phyloP scores from a whole-genome alignment of 805 yeast genomes.

The Candida oleophila region DNA sequence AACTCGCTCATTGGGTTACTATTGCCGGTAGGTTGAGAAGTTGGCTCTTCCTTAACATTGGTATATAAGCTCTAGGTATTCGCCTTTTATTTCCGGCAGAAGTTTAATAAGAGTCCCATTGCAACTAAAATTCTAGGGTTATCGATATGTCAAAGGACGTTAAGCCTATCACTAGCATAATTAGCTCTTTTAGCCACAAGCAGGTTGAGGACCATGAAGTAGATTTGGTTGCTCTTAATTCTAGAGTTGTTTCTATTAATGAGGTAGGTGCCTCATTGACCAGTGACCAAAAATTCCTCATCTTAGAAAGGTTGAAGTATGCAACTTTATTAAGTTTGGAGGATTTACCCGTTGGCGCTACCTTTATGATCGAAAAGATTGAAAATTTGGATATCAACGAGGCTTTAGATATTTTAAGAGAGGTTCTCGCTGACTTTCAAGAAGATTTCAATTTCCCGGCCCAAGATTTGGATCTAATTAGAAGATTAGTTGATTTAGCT shows the following conservation, averaged over 20 bases:
- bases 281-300: constrained; percentile 22
- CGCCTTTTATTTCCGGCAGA: too few species aligned
- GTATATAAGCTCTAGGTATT: too few species aligned
- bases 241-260: constrained; percentile 23
- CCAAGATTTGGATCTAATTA: constrained; percentile 33
- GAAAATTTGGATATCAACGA: constrained; percentile 33
- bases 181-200: constrained; percentile 3
- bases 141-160: neutral
- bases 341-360: constrained; percentile 28
- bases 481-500: constrained; percentile 11
- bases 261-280: constrained; percentile 26
- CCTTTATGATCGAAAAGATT: constrained; percentile 43
- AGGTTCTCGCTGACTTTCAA: constrained; percentile 40
- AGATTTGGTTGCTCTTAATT: constrained; percentile 17
- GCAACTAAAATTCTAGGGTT: too few species aligned
- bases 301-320: constrained; percentile 25
- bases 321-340: constrained; percentile 25
- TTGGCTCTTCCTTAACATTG: too few species aligned
- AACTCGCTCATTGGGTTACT: too few species aligned
- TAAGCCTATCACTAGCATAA: constrained; percentile 1
- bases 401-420: constrained; percentile 37
- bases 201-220: constrained; percentile 5
- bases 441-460: constrained; percentile 49
- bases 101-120: too few species aligned
- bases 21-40: too few species aligned